Evolutionary conservation across 2,329 filamentous ascomycete genomes (phyloP).

Genomic region (Diaporthe batatas): DNA sequence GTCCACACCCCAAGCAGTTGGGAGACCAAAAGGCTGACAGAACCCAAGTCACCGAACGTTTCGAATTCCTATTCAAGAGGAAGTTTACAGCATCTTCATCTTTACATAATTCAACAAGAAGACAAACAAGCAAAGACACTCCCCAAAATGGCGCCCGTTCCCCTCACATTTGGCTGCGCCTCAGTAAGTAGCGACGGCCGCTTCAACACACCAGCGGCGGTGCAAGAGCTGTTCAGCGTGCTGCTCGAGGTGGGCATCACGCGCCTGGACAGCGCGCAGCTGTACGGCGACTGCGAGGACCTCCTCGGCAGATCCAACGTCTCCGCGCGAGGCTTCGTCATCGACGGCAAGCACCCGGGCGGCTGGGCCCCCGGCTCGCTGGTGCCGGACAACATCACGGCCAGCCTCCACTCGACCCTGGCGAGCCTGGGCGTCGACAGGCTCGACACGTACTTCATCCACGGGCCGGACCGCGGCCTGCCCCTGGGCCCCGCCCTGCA

Average conservation of each 20-base stretch:
- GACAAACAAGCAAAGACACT: not conserved
- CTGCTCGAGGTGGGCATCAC: slow-evolving; percentile 21
- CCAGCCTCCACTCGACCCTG: not conserved
- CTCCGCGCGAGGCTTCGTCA: slow-evolving; percentile 22
- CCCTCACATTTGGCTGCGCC: slow-evolving; percentile 2
- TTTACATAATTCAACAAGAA: not conserved
- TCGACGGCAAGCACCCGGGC: slow-evolving; percentile 35
- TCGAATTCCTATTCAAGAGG: not conserved
- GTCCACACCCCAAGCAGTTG: not conserved
- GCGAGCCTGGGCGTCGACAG: not conserved
- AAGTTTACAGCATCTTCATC: not conserved
- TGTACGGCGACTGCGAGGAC: slow-evolving; percentile 36
- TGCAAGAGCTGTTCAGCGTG: slow-evolving; percentile 1
- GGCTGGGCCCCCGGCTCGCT: slow-evolving; percentile 30
- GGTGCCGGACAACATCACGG: slow-evolving; percentile 3
- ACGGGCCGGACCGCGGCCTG: not conserved
- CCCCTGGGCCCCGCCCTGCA: not conserved
- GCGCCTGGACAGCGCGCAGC: slow-evolving; percentile 35
- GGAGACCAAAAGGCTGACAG: no score
- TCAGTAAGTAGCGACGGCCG: not conserved
- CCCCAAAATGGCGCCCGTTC: not conserved
- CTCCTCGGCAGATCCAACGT: slow-evolving; percentile 20
- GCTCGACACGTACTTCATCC: slow-evolving; percentile 5
- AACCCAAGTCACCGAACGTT: not conserved
- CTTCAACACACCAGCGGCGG: not conserved